Conservation (phyloP, 192 early-diverging fungal genomes). For the Backusella parvicylindrica region DNA sequence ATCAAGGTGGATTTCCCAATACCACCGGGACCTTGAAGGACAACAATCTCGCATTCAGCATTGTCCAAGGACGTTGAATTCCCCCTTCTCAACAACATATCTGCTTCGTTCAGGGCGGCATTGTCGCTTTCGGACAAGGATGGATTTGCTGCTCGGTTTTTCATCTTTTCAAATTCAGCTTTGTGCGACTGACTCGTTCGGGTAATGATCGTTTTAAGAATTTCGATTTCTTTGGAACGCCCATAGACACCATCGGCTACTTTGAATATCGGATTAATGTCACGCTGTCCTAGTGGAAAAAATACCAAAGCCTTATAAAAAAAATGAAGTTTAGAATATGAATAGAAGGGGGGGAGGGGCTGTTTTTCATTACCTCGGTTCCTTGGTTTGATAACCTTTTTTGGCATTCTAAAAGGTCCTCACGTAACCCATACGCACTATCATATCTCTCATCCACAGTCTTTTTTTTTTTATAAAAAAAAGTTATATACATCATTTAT, state of each 20-base stretch:
- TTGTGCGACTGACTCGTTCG: background rate
- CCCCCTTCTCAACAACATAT: background rate
- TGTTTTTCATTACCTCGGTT: background rate
- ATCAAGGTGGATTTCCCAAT: conserved; percentile 24
- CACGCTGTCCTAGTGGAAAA: conserved; percentile 20
- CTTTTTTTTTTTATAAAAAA: conserved; percentile 3
- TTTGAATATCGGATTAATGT: conserved; percentile 20
- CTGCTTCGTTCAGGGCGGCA: background rate
- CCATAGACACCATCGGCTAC: conserved; percentile 12
- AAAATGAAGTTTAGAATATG: background rate
- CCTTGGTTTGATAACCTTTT: background rate
- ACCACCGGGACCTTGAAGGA: conserved; percentile 19
- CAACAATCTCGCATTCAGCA: conserved; percentile 7
- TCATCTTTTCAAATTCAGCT: background rate
- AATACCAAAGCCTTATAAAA: conserved; percentile 2
- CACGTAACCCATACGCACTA: conserved; percentile 20
- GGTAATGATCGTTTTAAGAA: background rate
- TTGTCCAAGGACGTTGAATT: background rate
- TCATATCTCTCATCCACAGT: conserved; percentile 26
- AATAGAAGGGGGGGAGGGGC: background rate
- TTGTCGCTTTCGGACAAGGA: background rate
- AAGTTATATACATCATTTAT: background rate
- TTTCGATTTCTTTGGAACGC: conserved; percentile 13
- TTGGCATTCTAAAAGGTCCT: conserved; percentile 24
- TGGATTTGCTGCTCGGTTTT: background rate